Conservation (phyloP, 2,329 filamentous ascomycete genomes). For the Orbilia oligospora region DNA sequence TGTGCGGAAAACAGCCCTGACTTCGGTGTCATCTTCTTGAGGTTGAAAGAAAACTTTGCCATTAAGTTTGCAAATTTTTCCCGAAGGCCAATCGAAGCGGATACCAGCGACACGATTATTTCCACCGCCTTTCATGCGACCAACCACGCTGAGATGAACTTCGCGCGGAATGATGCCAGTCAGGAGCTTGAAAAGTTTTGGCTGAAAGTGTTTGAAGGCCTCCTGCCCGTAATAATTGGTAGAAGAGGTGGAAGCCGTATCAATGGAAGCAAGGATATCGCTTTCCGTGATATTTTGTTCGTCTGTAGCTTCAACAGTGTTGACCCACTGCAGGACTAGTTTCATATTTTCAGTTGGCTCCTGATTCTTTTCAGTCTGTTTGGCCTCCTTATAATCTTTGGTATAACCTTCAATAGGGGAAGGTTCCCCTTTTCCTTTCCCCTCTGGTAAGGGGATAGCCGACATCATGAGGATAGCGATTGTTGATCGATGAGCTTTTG, state of each 20-base stretch:
- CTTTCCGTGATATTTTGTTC: conserved; percentile 37
- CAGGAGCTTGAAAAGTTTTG: conserved; percentile 52
- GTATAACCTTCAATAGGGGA: conserved; percentile 9
- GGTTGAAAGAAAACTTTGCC: conserved; percentile 26
- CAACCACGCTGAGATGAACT: conserved; percentile 35
- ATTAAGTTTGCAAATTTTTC: conserved; percentile 35
- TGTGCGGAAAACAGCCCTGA: conserved; percentile 49
- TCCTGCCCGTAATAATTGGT: conserved; percentile 56
- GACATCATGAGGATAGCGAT: conserved; percentile 14
- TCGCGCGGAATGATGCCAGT: conserved; percentile 36
- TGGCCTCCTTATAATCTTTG: conserved; percentile 23
- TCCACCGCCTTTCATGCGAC: conserved; percentile 55
- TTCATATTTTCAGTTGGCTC: conserved; percentile 24
- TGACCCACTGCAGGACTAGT: conserved; percentile 42
- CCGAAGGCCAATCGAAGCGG: conserved; percentile 50
- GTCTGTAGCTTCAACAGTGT: conserved; percentile 9
- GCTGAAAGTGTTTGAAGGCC: conserved; percentile 47
- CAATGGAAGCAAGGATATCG: conserved; percentile 32
- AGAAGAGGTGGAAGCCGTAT: conserved; percentile 51
- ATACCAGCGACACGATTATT: conserved; percentile 54
- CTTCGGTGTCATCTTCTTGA: conserved; percentile 30
- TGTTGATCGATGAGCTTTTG: not conserved
- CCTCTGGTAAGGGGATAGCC: not conserved
- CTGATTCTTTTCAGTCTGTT: not conserved
- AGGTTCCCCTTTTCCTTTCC: not conserved